Percentiles rank a stretch among this genome's conserved stretches.
These are phyloP conservation scores for Madurella mycetomatis DNA, from an alignment of 2,329 filamentous ascomycete genomes.

Conservation along the genomic window DNA sequence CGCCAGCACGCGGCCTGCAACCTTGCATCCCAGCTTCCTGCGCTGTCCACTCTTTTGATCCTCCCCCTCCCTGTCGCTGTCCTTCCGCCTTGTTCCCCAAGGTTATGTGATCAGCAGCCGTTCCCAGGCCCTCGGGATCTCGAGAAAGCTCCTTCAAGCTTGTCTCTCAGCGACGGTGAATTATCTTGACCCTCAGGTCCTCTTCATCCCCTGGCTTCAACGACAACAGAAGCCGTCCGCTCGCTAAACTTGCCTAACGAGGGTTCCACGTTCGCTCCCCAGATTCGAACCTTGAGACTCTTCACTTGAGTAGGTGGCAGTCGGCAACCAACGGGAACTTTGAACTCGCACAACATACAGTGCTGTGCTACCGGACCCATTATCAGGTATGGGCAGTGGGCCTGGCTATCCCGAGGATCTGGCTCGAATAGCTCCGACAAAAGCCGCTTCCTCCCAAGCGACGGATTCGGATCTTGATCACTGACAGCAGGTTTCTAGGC, in stretches of 20 bases:
- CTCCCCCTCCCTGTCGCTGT: conserved; percentile 14
- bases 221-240: conserved; percentile 17
- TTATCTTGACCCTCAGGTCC: background rate
- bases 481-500: too few relatives aligned
- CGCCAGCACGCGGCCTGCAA: conserved; percentile 11
- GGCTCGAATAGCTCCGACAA: too few relatives aligned
- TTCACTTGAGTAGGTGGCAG: background rate
- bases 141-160: background rate
- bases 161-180: background rate
- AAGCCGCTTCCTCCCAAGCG: too few relatives aligned
- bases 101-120: conserved; percentile 9
- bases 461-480: too few relatives aligned
- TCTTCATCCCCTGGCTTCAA: conserved; percentile 11
- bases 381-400: background rate
- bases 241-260: conserved; percentile 14
- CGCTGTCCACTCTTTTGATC: conserved; percentile 17
- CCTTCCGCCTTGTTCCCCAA: conserved; percentile 2
- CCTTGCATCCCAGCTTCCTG: conserved; percentile 7
- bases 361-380: background rate
- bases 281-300: background rate
- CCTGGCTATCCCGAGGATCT: background rate
- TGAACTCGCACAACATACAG: background rate
- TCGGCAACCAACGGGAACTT: background rate
- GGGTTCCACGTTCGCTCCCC: conserved; percentile 3
- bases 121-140: conserved; percentile 11